Conservation (phyloP, 345 rosid species). For the Erysimum cheiranthoides region DNA sequence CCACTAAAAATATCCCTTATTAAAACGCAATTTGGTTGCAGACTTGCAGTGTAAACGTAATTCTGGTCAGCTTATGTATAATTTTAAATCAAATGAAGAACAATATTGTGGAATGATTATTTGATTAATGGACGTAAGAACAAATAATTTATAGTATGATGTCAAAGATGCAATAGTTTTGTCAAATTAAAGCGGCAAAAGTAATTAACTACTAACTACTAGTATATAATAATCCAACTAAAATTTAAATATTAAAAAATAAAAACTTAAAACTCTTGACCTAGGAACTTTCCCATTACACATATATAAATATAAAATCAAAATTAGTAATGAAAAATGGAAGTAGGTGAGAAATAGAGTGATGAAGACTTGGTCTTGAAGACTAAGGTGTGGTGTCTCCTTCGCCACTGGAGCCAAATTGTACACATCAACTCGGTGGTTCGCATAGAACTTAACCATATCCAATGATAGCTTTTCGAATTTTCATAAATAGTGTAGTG, state of each 20-base stretch:
- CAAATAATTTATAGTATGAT: not conserved
- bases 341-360: constrained; percentile 39
- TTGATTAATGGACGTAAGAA: constrained; percentile 25
- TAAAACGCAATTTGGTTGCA: not conserved
- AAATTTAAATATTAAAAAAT: not conserved
- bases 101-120: constrained; percentile 1
- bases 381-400: constrained; percentile 49
- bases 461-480: constrained; percentile 33
- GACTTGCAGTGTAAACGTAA: not conserved
- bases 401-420: constrained; percentile 32
- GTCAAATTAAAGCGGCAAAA: constrained; percentile 26
- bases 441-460: constrained; percentile 25
- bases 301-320: constrained; percentile 27
- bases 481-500: not conserved
- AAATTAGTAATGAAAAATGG: constrained; percentile 27
- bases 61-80: not conserved
- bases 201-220: not conserved
- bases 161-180: constrained; percentile 40
- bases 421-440: constrained; percentile 37
- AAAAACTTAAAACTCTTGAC: not conserved
- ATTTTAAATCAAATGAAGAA: not conserved
- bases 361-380: constrained; percentile 42
- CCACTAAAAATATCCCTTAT: not conserved
- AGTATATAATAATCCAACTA: constrained; percentile 17
- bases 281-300: constrained; percentile 40